Base-by-base conservation (phyloP, 805 yeast species). In the Wickerhamiella shivajii region DNA sequence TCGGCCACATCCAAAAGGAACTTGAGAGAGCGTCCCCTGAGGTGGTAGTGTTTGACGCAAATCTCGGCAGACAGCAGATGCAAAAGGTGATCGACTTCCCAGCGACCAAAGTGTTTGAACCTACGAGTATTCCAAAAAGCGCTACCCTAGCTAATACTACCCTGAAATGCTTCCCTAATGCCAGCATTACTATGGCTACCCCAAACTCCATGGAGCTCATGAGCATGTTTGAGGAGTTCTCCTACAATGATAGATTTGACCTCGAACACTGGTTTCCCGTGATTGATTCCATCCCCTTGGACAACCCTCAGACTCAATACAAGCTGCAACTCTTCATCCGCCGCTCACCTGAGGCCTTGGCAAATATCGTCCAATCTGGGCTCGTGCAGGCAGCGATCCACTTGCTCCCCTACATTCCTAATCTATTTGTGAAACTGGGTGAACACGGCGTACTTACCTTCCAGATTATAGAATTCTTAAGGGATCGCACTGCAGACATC, bases 251-350 rank as follows among this genome's bases (percentile, higher is more conserved):
- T 7, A 50, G 51, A 31, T 64, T 66, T 41, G 66, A 67, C 25
- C 74, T 72, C 17, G 75, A 73, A 31, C 42, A 52, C 3, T 84
- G 94, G 94, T 83, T 83, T 52, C 76, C 78, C 1, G 58, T 71
- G 1, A 51, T 83, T 10, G 93, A 81, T 44, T 46, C 66, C 1
- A 52, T 79, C 17, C 57, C 57, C 30, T 49, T 75, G 36, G 65
- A 62, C 12, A 50, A 53, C 23, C 28, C 44, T 0, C 38, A 53
- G 1, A 47, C 59, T 0, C 45, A 47, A 29, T 37, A 37, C 26
- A 44, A 52, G 39, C 38, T 47, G n/a, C 43, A 42, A 32, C 29
- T 37, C 5, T 47, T 46, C 32, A 13, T 49, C 27, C 36, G 49
- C 4, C 40, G 45, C 15, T 33, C 44, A 10, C 34, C 37, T 37